phyloP scores from a whole-genome alignment of 2,329 filamentous ascomycete genomes.

The Ophiostoma novo-ulmi region DNA sequence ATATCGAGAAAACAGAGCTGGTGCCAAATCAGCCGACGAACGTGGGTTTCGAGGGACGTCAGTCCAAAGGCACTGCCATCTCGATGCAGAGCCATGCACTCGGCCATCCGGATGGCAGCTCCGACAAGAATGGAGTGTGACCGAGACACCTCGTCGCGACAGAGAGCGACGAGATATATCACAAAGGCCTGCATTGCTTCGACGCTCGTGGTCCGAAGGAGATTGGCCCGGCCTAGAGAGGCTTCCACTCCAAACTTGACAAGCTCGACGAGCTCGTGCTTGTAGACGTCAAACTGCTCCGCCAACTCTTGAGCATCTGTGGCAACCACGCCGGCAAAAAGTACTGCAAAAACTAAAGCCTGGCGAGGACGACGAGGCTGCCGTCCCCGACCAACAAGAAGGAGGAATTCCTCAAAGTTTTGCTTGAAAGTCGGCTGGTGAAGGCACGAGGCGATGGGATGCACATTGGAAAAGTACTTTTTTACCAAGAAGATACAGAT shows the following conservation, averaged over 20 bases:
- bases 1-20: constrained; percentile 73
- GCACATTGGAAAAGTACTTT: constrained; percentile 64
- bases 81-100: constrained; percentile 71
- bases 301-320: constrained; percentile 46
- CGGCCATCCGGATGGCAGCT: constrained; percentile 65
- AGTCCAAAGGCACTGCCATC: constrained; percentile 64
- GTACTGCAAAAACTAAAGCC: constrained; percentile 62
- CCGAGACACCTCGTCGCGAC: constrained; percentile 65
- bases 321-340: constrained; percentile 65
- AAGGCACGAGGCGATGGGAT: constrained; percentile 62
- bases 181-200: constrained; percentile 72
- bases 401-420: constrained; percentile 63
- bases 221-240: constrained; percentile 63
- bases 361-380: constrained; percentile 37
- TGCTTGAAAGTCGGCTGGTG: constrained; percentile 63
- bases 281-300: constrained; percentile 30
- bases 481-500: constrained; percentile 58
- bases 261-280: constrained; percentile 41
- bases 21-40: constrained; percentile 69
- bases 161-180: constrained; percentile 63
- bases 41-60: constrained; percentile 62
- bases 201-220: constrained; percentile 64
- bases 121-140: constrained; percentile 68
- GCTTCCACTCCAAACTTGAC: constrained; percentile 62
- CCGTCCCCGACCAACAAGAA: constrained; percentile 51